A percentile compares a stretch with the other conserved stretches of the same genome.
Evolutionary conservation across 2,329 filamentous ascomycete species (phyloP).

Genomic region (Ophiostoma novo-ulmi): DNA sequence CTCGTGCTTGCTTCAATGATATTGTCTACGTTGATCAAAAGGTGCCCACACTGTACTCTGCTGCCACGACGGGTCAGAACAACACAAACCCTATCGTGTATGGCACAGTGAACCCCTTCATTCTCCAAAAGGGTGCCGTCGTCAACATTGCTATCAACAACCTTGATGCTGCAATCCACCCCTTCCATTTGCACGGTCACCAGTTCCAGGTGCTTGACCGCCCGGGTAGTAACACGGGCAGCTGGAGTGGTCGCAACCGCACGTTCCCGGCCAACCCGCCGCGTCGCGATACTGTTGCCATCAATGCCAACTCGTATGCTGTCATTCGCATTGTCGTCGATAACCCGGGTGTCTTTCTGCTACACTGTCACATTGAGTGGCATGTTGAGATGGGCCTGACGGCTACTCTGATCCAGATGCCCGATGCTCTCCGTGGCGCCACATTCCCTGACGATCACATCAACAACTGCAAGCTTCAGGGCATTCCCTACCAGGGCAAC

Average conservation of each 20-base stretch:
- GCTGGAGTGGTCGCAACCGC: conserved; percentile 35
- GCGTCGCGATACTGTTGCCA: conserved; percentile 37
- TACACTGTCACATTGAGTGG: conserved; percentile 59
- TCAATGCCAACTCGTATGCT: conserved; percentile 42
- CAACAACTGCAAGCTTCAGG: conserved; percentile 41
- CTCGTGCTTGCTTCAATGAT: conserved; percentile 60
- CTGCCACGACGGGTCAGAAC: conserved; percentile 50
- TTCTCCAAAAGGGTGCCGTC: conserved; percentile 38
- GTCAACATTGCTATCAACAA: conserved; percentile 50
- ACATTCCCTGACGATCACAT: conserved; percentile 56
- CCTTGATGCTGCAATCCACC: conserved; percentile 43
- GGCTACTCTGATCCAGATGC: conserved; percentile 52
- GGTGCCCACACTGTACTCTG: conserved; percentile 68
- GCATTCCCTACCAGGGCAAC: conserved; percentile 54
- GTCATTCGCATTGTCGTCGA: conserved; percentile 49
- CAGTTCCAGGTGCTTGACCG: conserved; percentile 51
- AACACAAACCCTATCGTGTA: conserved; percentile 42
- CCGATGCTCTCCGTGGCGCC: conserved; percentile 50
- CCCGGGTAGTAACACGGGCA: conserved; percentile 36
- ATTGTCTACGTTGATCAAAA: conserved; percentile 62
- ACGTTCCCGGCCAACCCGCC: conserved; percentile 32
- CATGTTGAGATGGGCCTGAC: conserved; percentile 56
- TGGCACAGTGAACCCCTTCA: conserved; percentile 41
- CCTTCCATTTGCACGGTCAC: conserved; percentile 52
- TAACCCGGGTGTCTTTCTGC: conserved; percentile 52